Evolutionary conservation across 2,329 filamentous ascomycete species (phyloP).

Genomic region (Metarhizium album): DNA sequence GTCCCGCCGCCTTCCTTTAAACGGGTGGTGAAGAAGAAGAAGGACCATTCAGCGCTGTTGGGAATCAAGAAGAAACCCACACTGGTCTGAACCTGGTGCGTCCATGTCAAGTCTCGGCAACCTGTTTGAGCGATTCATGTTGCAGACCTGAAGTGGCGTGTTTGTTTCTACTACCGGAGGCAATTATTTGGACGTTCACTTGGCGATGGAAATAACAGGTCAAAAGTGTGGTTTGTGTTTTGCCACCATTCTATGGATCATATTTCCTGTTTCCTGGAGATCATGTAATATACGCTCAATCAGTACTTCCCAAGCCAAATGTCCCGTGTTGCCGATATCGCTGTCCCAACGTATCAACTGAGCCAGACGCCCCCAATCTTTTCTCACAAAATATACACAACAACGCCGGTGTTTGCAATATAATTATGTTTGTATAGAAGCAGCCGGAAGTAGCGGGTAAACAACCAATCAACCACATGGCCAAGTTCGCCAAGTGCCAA

Average conservation of each 20-base stretch:
- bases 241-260: not conserved
- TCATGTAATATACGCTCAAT: not conserved
- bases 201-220: too few species aligned
- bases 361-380: not conserved
- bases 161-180: not conserved
- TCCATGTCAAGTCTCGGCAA: not conserved
- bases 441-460: not conserved
- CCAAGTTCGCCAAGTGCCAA: not conserved
- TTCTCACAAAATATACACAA: not conserved
- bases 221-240: not conserved
- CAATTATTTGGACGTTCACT: too few species aligned
- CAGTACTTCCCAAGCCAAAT: not conserved
- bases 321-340: slow-evolving; percentile 1
- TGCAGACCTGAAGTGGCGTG: not conserved
- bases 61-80: slow-evolving; percentile 80
- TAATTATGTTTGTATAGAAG: not conserved
- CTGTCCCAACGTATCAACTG: not conserved
- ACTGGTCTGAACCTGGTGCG: slow-evolving; percentile 30
- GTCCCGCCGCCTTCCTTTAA: slow-evolving; percentile 48
- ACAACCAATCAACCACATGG: not conserved
- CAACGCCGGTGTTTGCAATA: slow-evolving; percentile 1
- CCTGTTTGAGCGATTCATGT: not conserved
- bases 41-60: slow-evolving; percentile 60
- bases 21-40: slow-evolving; percentile 75
- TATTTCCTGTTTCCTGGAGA: not conserved